Evolutionary conservation across 78 protist species (phyloP).

Genomic region (Dictyostelium brefeldianum): DNA sequence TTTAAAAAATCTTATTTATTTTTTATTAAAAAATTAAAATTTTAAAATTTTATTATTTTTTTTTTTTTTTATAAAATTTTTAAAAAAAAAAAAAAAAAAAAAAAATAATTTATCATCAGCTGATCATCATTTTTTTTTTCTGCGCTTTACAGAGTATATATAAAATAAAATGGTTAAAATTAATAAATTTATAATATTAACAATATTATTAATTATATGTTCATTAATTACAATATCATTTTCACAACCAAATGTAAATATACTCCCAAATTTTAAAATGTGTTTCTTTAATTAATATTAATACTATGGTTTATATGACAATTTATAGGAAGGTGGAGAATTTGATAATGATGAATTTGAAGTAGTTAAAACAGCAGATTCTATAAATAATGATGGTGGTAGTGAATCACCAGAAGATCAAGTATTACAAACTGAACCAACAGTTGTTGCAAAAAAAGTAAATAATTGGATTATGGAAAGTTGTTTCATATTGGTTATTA

Average conservation of each 20-base stretch:
- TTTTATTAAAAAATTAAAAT: too few relatives aligned
- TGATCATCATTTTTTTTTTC: too few relatives aligned
- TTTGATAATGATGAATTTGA: conserved; percentile 43
- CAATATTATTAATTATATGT: background rate
- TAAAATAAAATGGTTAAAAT: background rate
- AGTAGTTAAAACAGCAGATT: background rate
- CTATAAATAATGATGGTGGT: conserved; percentile 11
- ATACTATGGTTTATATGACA: background rate
- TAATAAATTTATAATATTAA: background rate
- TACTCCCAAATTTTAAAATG: background rate
- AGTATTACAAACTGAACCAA: background rate
- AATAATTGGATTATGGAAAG: conserved; percentile 49
- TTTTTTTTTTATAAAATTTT: too few relatives aligned
- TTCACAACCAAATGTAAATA: background rate
- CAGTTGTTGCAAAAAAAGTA: background rate
- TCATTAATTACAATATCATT: background rate
- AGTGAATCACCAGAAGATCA: conserved; percentile 16
- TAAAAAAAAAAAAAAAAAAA: too few relatives aligned
- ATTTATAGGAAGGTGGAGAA: background rate
- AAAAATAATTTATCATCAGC: too few relatives aligned
- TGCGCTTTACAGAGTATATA: too few relatives aligned
- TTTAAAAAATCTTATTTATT: too few relatives aligned
- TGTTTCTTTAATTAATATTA: background rate
- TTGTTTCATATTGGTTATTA: conserved; percentile 19
- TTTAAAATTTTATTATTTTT: too few relatives aligned